Conservation (phyloP, 768 basidiomycete species). For the Phylloporus sp. region DNA sequence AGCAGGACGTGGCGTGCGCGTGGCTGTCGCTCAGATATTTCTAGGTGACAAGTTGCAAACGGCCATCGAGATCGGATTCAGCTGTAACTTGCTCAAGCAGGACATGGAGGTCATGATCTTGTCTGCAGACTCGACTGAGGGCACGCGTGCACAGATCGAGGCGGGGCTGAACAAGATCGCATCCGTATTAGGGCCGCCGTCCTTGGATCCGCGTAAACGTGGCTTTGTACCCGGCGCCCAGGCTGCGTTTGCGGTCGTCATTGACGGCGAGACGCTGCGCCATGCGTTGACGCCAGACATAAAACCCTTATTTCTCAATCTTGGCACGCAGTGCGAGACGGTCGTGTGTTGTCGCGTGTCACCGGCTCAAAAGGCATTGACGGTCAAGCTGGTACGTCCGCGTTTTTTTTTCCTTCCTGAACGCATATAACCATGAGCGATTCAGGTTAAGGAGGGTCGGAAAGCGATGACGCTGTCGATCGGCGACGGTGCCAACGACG, state of each 20-base stretch:
- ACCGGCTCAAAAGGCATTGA: slow-evolving; percentile 96
- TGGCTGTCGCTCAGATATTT: background rate
- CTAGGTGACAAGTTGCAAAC: slow-evolving; percentile 95
- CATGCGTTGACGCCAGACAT: slow-evolving; percentile 73
- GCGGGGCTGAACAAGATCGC: slow-evolving; percentile 93
- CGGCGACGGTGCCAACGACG: slow-evolving; percentile 96
- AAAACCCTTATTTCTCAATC: slow-evolving; percentile 82
- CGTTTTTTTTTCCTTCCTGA: background rate
- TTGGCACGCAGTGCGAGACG: slow-evolving; percentile 95
- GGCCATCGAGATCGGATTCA: slow-evolving; percentile 95
- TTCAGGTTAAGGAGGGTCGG: slow-evolving; percentile 88
- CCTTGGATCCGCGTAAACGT: slow-evolving; percentile 52
- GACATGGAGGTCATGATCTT: slow-evolving; percentile 98
- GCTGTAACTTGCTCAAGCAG: slow-evolving; percentile 89
- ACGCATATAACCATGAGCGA: background rate
- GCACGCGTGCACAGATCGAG: slow-evolving; percentile 81
- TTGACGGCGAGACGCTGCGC: slow-evolving; percentile 89
- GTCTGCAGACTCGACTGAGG: slow-evolving; percentile 73
- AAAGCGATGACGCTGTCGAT: slow-evolving; percentile 96
- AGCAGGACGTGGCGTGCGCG: slow-evolving; percentile 12
- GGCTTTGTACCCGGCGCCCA: slow-evolving; percentile 62
- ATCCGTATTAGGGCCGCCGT: slow-evolving; percentile 73
- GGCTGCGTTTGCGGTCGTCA: slow-evolving; percentile 88
- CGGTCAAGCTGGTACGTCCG: slow-evolving; percentile 75
- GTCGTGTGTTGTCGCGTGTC: slow-evolving; percentile 98